Base-by-base conservation (phyloP, 2,329 filamentous ascomycete genomes). In the Metarhizium anisopliae region DNA sequence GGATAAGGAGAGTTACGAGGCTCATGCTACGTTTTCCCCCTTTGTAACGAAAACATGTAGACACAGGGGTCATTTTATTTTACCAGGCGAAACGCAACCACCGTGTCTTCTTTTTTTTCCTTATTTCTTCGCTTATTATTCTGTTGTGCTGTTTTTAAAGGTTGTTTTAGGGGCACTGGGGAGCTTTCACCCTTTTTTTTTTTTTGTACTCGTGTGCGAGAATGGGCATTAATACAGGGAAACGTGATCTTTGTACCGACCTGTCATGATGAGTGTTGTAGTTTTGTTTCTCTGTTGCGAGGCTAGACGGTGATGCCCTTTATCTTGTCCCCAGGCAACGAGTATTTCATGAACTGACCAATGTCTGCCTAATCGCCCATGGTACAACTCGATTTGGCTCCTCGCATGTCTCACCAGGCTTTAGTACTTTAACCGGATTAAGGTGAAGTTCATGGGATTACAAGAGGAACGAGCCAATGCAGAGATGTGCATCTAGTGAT, bases 221-320 rank as follows among this genome's bases (percentile, higher is more conserved):
- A 58, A 58, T 50, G 55, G 58, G 59, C 57, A 59, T 60, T 59
- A 61, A 62, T 61, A 59, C 50, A 59, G 42, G 50, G 50, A 56
- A 50, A 52, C 43, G 51, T 55, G 32, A 29, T 30, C 20, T 49
- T 30, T 30, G 45, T 4, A 30, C 20, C 20, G 4, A 18, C 6
- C 11, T 49, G 45, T 14, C 45, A n/a, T 14, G n/a, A 16, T 49
- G 45, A 30, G 7, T 29, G 42, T 20, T 45, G 18, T 25, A 25
- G 10, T 6, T 45, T 45, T 25, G 42, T 10, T 10, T 4, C 42
- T 45, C n/a, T 20, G 10, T 16, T 20, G 16, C 18, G 16, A 45
- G 18, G 18, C 42, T 45, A 6, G 14, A 45, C n/a, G 18, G 16
- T 16, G n/a, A 45, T 20, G 42, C 50, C 38, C 1, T 2, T 8